These are phyloP conservation scores for Oleoguttula mirabilis DNA, from an alignment of 495 filamentous ascomycete species.

Conservation along the genomic window DNA sequence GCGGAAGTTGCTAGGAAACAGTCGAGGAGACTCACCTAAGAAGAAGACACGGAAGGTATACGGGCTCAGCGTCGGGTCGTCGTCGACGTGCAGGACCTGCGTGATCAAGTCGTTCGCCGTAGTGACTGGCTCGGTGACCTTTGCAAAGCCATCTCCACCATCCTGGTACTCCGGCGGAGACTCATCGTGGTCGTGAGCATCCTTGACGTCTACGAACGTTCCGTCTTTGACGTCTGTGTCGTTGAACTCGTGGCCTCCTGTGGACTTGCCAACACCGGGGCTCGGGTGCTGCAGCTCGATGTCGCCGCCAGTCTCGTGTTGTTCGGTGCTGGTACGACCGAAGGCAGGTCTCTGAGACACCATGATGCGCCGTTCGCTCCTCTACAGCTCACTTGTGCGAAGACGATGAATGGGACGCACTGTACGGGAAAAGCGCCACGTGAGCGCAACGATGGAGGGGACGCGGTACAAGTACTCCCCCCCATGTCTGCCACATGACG, in stretches of 20 bases:
- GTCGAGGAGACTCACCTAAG: constrained; percentile 6
- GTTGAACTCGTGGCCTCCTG: neutral
- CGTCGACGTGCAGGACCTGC: constrained; percentile 12
- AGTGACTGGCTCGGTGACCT: constrained; percentile 8
- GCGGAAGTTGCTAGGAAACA: no score
- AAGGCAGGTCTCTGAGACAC: neutral
- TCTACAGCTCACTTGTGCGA: no score
- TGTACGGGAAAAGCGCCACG: no score
- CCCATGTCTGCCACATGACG: no score
- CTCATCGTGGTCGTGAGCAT: neutral
- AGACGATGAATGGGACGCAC: no score
- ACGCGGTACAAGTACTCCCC: no score
- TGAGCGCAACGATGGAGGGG: no score
- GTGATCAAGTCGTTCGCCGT: constrained; percentile 11
- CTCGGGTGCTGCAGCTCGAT: neutral
- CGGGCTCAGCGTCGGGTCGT: constrained; percentile 7
- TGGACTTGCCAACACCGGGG: neutral
- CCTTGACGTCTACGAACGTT: constrained; percentile 1
- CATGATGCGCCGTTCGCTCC: no score
- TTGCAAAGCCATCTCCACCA: constrained; percentile 5
- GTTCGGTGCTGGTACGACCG: neutral
- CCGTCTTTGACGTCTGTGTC: constrained; percentile 6
- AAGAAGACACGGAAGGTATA: constrained; percentile 12
- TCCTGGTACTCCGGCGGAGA: constrained; percentile 8
- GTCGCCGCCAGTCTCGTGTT: neutral